Evolutionary conservation across 2,329 filamentous ascomycete genomes (phyloP).

Genomic region (Dendrostoma leiphaemia): DNA sequence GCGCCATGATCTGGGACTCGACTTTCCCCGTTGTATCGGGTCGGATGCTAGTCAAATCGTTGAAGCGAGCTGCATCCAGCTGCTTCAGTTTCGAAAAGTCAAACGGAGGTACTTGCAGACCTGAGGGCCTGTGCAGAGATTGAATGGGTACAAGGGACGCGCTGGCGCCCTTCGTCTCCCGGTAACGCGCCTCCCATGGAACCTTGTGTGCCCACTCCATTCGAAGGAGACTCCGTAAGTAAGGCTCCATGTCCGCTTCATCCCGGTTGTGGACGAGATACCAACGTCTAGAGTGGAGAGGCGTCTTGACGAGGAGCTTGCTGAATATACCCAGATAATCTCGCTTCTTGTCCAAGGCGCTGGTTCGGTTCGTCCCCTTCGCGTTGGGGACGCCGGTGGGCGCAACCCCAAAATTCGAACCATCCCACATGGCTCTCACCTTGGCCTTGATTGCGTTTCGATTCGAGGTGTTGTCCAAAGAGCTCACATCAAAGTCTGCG

Average conservation of each 20-base stretch:
- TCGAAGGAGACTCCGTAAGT: conserved; percentile 1
- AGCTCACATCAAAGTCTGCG: not conserved
- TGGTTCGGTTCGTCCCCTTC: no score
- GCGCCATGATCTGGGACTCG: not conserved
- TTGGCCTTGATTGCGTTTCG: not conserved
- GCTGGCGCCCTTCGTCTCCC: not conserved
- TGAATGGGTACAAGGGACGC: conserved; percentile 4
- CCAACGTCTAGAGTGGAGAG: conserved; percentile 16
- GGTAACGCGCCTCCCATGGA: conserved; percentile 4
- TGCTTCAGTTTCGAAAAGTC: not conserved
- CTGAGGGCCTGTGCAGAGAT: not conserved
- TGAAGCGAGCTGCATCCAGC: not conserved
- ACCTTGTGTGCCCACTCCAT: conserved; percentile 15
- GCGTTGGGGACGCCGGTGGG: not conserved
- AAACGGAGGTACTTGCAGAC: not conserved
- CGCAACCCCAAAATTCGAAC: not conserved
- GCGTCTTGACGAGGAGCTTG: conserved; percentile 8
- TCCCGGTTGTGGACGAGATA: not conserved
- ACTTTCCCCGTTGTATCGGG: not conserved
- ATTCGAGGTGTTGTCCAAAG: no score
- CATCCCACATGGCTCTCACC: not conserved
- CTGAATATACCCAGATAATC: not conserved
- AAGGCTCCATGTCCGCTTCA: not conserved
- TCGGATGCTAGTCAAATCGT: not conserved
- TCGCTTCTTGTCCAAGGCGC: not conserved